Conservation (phyloP, 306 rosid genomes). For the Carpinus viminea region DNA sequence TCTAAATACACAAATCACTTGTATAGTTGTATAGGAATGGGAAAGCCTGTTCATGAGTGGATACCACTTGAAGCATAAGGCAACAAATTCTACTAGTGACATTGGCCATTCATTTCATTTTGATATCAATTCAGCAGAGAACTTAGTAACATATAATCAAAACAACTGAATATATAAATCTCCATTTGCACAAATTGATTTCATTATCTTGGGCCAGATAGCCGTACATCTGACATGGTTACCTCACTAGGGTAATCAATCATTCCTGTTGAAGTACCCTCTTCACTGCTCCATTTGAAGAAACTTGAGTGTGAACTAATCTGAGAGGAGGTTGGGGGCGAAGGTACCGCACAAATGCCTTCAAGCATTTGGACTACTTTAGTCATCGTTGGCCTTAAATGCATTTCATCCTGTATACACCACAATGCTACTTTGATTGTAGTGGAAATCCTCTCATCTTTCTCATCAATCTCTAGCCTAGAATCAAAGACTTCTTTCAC, state of each 20-base stretch:
- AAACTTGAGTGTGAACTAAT: slow-evolving; percentile 18
- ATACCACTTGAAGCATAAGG: background rate
- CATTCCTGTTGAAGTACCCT: slow-evolving; percentile 13
- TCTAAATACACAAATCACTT: background rate
- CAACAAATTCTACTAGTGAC: background rate
- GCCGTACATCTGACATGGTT: slow-evolving; percentile 25
- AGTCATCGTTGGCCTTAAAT: slow-evolving; percentile 43
- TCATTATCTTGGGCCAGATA: slow-evolving; percentile 40
- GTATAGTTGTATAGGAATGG: background rate
- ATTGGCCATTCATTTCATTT: background rate
- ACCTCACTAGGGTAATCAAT: slow-evolving; percentile 21
- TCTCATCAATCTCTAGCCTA: slow-evolving; percentile 50
- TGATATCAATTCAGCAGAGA: background rate
- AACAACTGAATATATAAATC: background rate
- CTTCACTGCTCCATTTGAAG: slow-evolving; percentile 35
- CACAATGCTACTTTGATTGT: slow-evolving; percentile 37
- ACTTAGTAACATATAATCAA: background rate
- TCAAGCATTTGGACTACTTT: slow-evolving; percentile 51
- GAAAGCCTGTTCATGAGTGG: background rate
- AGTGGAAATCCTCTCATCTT: slow-evolving; percentile 31
- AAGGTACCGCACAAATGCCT: slow-evolving; percentile 28
- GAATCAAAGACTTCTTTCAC: slow-evolving; percentile 47
- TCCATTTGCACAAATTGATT: background rate
- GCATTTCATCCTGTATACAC: slow-evolving; percentile 43
- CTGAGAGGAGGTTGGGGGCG: slow-evolving; percentile 19